Base-by-base conservation (phyloP, 169 alveolate species). In the Babesia bovis region DNA sequence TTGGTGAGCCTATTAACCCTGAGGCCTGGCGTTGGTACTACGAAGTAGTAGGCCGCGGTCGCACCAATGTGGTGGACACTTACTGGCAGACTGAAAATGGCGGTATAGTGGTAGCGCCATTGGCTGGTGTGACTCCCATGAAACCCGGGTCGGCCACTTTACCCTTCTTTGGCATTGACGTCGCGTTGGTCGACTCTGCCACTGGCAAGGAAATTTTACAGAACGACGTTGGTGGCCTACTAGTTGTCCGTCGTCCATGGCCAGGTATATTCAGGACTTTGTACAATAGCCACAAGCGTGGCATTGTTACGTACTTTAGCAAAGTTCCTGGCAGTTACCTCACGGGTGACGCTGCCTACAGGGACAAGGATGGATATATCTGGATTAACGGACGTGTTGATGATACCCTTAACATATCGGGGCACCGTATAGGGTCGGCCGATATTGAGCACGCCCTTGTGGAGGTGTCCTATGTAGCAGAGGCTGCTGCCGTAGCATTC, bases 81-180 rank as follows among this genome's bases (percentile, higher is more conserved):
- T 97, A 95, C 92, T 97, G 99, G 99, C 98, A 96, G 65, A 97
- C 99, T 4, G 99, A 97, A 84, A 95, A 98, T 1, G 99, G 99
- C 15, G 96, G 98, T 50, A 93, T 93, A 58, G 93, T 96, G 50
- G 63, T 94, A 23, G 94, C 96, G 35, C 98, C 97, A 21, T 53
- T 97, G 66, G 96, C 97, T 2, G 96, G 97, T 26, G 94, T 90
- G 63, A 88, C 85, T 28, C 69, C 82, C 55, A 88, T 93, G 49
- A 95, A 94, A 66, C 97, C 98, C 26, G 99, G 99, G n/a, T 86
- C 96, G 19, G 98, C 98, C 21, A 90, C 96, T 35, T 78, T 91
- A 36, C 93, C 93, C 49, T 90, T 90, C 74, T 83, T 91, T 45
- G 94, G 96, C 55, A 85, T 93, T 30, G 95, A 91, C 58, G 95